Evolutionary conservation across 129 eudicot species (phyloP).

Genomic region (Pseudognaphalium luteoalbum): DNA sequence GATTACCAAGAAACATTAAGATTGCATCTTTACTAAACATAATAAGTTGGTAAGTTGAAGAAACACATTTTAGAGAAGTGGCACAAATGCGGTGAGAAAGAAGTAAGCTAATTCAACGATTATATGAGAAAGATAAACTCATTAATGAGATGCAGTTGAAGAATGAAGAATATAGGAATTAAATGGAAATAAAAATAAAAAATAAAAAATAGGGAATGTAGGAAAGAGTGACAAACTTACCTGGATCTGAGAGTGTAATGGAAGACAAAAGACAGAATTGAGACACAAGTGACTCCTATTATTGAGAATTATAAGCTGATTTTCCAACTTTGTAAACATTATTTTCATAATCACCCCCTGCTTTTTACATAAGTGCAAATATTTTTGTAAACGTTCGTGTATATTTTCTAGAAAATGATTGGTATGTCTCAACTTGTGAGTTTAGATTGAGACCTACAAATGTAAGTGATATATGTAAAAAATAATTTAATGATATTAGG

Average conservation of each 20-base stretch:
- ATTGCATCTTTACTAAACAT: neutral
- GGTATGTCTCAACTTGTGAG: no score
- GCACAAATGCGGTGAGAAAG: slow-evolving; percentile 25
- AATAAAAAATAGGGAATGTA: neutral
- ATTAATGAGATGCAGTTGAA: neutral
- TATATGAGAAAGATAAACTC: neutral
- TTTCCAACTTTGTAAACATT: slow-evolving; percentile 24
- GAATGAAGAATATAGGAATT: slow-evolving; percentile 5
- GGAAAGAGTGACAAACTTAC: slow-evolving; percentile 31
- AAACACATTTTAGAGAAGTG: neutral
- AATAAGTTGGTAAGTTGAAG: neutral
- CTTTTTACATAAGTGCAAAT: no score
- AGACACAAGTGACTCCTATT: neutral
- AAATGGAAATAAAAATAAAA: neutral
- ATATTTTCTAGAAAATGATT: no score
- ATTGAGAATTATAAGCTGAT: slow-evolving; percentile 7
- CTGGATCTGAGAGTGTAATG: slow-evolving; percentile 40
- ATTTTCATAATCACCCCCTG: slow-evolving; percentile 23
- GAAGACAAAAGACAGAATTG: slow-evolving; percentile 35
- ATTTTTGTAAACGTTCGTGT: no score
- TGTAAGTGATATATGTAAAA: no score
- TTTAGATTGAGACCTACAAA: no score
- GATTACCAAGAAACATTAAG: slow-evolving; percentile 13
- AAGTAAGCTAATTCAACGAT: neutral
- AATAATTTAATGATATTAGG: no score